Evolutionary conservation across 2,329 filamentous ascomycete species (phyloP).

Genomic region (Ascocoryne sarcoides): DNA sequence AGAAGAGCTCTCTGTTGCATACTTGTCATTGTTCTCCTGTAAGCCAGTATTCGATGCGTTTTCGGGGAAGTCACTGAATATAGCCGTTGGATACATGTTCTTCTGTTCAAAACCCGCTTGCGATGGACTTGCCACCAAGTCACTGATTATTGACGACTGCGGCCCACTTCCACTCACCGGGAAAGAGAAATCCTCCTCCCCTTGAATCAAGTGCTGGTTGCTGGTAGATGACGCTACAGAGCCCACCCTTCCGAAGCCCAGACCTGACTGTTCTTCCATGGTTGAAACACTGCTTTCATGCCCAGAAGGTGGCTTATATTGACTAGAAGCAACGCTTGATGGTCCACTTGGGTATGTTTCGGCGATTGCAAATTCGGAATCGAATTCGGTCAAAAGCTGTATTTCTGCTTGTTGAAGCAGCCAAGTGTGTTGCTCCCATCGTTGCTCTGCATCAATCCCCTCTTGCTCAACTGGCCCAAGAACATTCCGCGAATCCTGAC

Average conservation of each 20-base stretch:
- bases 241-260: background rate
- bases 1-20: background rate
- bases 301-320: constrained; percentile 6
- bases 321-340: constrained; percentile 6
- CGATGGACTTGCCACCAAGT: background rate
- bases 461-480: constrained; percentile 20
- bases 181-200: background rate
- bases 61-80: background rate
- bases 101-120: background rate
- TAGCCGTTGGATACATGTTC: too few species aligned
- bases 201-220: background rate
- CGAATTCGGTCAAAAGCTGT: constrained; percentile 9
- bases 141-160: background rate
- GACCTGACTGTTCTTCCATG: background rate
- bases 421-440: constrained; percentile 17
- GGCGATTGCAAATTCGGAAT: constrained; percentile 11
- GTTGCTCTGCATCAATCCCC: constrained; percentile 13
- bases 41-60: background rate
- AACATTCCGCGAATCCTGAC: constrained; percentile 18
- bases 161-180: background rate
- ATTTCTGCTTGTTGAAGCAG: constrained; percentile 14
- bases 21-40: background rate
- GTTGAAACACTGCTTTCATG: background rate
- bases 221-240: background rate
- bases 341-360: constrained; percentile 5